Evolutionary conservation across 2,329 filamentous ascomycete species (phyloP), one percentile per base, ranked within the genome.

Genomic region (Didymella segeticola): DNA sequence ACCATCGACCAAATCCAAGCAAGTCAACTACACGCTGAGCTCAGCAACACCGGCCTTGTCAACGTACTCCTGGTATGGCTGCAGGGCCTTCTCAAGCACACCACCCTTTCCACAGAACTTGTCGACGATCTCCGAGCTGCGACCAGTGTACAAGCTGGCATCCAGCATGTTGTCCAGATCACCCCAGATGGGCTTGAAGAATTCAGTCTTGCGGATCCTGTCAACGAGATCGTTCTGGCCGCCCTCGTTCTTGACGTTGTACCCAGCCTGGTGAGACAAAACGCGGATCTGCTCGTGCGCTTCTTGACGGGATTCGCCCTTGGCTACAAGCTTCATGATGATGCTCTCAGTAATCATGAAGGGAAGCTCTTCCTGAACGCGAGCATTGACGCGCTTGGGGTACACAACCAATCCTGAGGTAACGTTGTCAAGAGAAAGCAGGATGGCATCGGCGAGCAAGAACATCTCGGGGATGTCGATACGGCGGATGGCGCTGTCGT

Each of bases 261-360:
- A 80, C 36, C 82, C 84, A 0, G 91, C 90, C 76, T 96, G 80
- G 77, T 92, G 89, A 2, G 84, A 90, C 37, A 96, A 82, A 1
- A 96, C 89, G 47, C 75, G 88, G 67, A 96, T 93, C 75, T 93
- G 79, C 78, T 96, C 92, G 75, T 96, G 92, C 1, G 90, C 89
- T 49, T 93, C 90, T 72, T 96, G 91, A 43, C 91, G 80, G 9
- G 85, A 89, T 23, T 80, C 83, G 26, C 90, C 90, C 68, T 87
- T 83, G 51, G 86, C 84, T 23, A 88, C 85, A 50, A 93, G 81
- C 62, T 85, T 86, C 90, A 96, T 75, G 66, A 75, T 75, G 61
- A 75, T 72, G 55, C 66, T 79, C 67, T 83, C 82, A 7, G 87
- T 92, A 7, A 86, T 83, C 89, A 93, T 96, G 77, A 96, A 96